These are phyloP conservation scores for Suhomyces choctaworum DNA, from an alignment of 1,139 yeast species.

Conservation along the genomic window DNA sequence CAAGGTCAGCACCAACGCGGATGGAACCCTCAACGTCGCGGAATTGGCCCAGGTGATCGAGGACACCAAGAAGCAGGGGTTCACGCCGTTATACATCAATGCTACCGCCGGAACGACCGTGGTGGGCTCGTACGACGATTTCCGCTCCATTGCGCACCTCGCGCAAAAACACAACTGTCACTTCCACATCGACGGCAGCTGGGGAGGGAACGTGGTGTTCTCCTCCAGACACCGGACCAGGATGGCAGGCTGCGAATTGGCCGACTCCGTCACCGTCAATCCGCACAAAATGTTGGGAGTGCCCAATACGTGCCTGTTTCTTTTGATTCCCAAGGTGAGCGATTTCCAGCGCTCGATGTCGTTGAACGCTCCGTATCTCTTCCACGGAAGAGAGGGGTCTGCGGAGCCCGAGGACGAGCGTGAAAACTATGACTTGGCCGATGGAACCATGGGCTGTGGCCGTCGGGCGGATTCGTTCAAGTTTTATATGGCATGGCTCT, in stretches of 20 bases:
- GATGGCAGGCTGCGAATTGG: constrained; percentile 61
- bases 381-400: constrained; percentile 58
- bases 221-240: constrained; percentile 49
- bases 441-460: constrained; percentile 93
- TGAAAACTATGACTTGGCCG: constrained; percentile 77
- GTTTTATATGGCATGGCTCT: constrained; percentile 78
- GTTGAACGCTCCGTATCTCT: constrained; percentile 75
- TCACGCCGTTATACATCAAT: constrained; percentile 71
- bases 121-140: constrained; percentile 78
- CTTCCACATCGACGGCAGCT: constrained; percentile 87
- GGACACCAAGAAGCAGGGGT: constrained; percentile 50
- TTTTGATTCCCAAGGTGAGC: constrained; percentile 67
- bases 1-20: constrained; percentile 54
- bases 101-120: constrained; percentile 93
- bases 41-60: constrained; percentile 50
- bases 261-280: constrained; percentile 79
- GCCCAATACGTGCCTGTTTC: constrained; percentile 82
- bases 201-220: constrained; percentile 88
- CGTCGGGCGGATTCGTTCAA: constrained; percentile 82
- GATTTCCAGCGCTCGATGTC: constrained; percentile 74
- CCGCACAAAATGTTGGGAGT: constrained; percentile 94
- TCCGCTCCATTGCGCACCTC: constrained; percentile 53
- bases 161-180: constrained; percentile 59
- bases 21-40: constrained; percentile 57
- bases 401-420: constrained; percentile 36